These are phyloP conservation scores for Sclerotinia minor DNA, from an alignment of 2,329 filamentous ascomycete species.

Conservation along the genomic window DNA sequence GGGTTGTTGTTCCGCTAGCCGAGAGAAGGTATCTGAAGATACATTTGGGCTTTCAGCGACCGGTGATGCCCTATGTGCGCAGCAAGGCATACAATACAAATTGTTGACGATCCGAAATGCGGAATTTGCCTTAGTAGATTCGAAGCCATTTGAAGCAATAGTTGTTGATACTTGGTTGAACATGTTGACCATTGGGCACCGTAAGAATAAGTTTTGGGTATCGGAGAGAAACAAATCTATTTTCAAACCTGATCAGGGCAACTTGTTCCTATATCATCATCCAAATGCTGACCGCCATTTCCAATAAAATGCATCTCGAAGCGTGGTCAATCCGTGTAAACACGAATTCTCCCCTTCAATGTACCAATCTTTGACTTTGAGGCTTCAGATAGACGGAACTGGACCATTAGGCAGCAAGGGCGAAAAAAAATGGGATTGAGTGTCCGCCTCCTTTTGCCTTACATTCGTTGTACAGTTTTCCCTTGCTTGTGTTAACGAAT, in stretches of 20 bases:
- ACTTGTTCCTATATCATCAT: constrained; percentile 25
- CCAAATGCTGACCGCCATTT: constrained; percentile 8
- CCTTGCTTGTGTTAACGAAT: constrained; percentile 1
- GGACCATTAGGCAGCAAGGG: constrained; percentile 21
- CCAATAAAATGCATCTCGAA: neutral
- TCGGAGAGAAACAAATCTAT: constrained; percentile 17
- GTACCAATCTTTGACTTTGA: neutral
- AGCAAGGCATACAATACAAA: constrained; percentile 19
- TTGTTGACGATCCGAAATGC: neutral
- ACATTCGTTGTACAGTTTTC: neutral
- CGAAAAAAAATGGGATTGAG: neutral
- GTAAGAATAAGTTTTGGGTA: neutral
- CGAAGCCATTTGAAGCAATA: neutral
- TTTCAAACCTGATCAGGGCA: constrained; percentile 18
- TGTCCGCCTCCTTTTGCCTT: constrained; percentile 17
- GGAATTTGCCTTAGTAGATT: neutral
- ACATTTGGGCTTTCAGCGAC: constrained; percentile 3
- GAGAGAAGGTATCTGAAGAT: constrained; percentile 15
- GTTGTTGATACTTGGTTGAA: neutral
- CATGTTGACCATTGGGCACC: neutral
- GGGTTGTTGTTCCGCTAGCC: constrained; percentile 17
- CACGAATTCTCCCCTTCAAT: neutral
- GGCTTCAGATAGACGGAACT: neutral
- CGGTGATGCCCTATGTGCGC: constrained; percentile 17
- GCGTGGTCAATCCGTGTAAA: neutral